phyloP scores from a whole-genome alignment of 208 protist genomes.

The Trypanosoma melophagium region DNA sequence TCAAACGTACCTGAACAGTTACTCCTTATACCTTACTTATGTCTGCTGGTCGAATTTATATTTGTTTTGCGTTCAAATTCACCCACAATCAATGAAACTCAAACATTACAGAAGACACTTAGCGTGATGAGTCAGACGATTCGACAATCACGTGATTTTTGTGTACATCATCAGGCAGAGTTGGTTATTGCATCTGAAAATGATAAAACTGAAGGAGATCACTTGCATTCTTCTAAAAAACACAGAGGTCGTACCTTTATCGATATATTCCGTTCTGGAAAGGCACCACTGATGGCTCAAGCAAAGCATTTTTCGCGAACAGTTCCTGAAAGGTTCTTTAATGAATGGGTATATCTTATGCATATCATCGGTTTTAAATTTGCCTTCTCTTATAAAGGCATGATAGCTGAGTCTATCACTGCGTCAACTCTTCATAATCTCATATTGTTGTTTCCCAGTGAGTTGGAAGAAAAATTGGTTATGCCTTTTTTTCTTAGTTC shows the following conservation, averaged over 20 bases:
- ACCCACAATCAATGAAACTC: slow-evolving; percentile 4
- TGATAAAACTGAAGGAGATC: slow-evolving; percentile 19
- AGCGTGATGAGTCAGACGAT: slow-evolving; percentile 9
- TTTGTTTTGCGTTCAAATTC: slow-evolving; percentile 26
- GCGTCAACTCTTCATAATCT: slow-evolving; percentile 15
- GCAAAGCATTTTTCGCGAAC: slow-evolving; percentile 11
- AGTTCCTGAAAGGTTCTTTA: slow-evolving; percentile 18
- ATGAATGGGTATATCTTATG: slow-evolving; percentile 33
- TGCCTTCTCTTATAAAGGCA: slow-evolving; percentile 28
- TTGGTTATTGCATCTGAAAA: slow-evolving; percentile 15
- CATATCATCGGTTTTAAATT: slow-evolving; percentile 34
- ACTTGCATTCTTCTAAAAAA: slow-evolving; percentile 16
- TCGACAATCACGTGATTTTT: slow-evolving; percentile 26
- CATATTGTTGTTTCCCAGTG: slow-evolving; percentile 48
- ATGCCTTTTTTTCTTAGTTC: slow-evolving; percentile 52
- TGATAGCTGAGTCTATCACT: slow-evolving; percentile 7
- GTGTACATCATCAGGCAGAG: slow-evolving; percentile 23
- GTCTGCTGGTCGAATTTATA: slow-evolving; percentile 65
- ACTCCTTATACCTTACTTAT: slow-evolving; percentile 56
- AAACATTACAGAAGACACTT: slow-evolving; percentile 1
- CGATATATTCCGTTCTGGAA: slow-evolving; percentile 37
- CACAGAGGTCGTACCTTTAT: slow-evolving; percentile 33
- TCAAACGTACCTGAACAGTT: slow-evolving; percentile 32
- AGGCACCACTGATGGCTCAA: slow-evolving; percentile 16
- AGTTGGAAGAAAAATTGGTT: slow-evolving; percentile 55